Evolutionary conservation across 1,284 basidiomycete genomes (phyloP).

Genomic region (Retiboletus flavoniger): DNA sequence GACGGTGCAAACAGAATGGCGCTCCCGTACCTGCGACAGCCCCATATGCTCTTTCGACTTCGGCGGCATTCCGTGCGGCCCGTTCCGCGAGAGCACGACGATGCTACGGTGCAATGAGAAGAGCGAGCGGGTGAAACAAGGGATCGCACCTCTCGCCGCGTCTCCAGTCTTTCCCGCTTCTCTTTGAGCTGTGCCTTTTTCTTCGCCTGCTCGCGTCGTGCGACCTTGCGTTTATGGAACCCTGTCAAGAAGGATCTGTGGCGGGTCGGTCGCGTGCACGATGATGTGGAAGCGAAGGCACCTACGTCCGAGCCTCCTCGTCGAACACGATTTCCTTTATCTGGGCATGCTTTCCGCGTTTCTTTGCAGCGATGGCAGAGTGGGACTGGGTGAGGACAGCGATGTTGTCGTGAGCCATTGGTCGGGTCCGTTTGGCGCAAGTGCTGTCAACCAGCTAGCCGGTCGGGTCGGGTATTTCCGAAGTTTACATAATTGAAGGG

Average conservation of each 20-base stretch:
- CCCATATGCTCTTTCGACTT: slow-evolving; percentile 71
- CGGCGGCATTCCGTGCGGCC: slow-evolving; percentile 65
- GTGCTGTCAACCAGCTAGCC: slow-evolving; percentile 5
- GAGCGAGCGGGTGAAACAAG: neutral
- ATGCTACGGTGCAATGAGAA: slow-evolving; percentile 46
- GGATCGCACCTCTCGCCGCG: slow-evolving; percentile 61
- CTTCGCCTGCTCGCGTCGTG: slow-evolving; percentile 68
- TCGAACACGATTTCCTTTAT: slow-evolving; percentile 75
- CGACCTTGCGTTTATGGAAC: slow-evolving; percentile 82
- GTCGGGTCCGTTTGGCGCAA: neutral
- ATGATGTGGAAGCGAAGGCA: neutral
- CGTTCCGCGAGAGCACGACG: slow-evolving; percentile 67
- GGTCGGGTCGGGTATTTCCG: slow-evolving; percentile 21
- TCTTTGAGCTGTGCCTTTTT: slow-evolving; percentile 66
- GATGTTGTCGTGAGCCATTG: slow-evolving; percentile 44
- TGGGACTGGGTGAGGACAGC: slow-evolving; percentile 59
- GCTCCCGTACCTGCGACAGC: slow-evolving; percentile 43
- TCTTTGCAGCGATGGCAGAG: slow-evolving; percentile 60
- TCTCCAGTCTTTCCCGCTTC: slow-evolving; percentile 65
- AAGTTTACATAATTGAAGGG: slow-evolving; percentile 30
- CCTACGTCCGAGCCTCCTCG: slow-evolving; percentile 68
- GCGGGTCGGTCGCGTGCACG: slow-evolving; percentile 4
- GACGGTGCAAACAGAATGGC: slow-evolving; percentile 1
- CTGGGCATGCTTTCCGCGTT: slow-evolving; percentile 53
- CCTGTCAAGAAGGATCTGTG: slow-evolving; percentile 80